Conservation (phyloP, 352 stramenopile species). For the Globisporangium spinosum region DNA sequence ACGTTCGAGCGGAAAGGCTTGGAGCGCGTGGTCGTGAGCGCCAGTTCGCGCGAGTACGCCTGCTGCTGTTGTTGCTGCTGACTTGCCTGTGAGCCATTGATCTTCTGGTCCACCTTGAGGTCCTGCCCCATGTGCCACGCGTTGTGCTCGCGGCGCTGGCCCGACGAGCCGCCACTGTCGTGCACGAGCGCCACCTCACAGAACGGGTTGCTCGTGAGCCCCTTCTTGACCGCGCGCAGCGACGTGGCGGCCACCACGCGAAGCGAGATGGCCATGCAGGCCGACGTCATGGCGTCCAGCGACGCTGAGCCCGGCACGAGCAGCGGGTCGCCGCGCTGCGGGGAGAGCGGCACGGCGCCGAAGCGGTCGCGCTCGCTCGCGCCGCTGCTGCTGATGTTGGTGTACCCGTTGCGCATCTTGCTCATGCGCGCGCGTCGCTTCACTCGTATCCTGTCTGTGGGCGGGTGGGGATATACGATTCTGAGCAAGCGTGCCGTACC, state of each 20-base stretch:
- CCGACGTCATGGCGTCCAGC: conserved; percentile 56
- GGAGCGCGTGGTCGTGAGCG: conserved; percentile 25
- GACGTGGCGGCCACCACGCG: conserved; percentile 52
- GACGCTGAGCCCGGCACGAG: conserved; percentile 49
- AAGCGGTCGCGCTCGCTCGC: conserved; percentile 26
- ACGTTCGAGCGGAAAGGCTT: conserved; percentile 56
- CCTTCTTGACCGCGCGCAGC: conserved; percentile 65
- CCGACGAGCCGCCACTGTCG: conserved; percentile 42
- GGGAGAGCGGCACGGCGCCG: conserved; percentile 52
- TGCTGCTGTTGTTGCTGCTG: conserved; percentile 14
- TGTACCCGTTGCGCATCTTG: conserved; percentile 17
- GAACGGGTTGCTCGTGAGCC: conserved; percentile 64
- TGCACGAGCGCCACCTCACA: conserved; percentile 70
- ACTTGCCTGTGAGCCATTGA: conserved; percentile 23
- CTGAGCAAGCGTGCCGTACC: neutral
- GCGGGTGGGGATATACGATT: neutral
- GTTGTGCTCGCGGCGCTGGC: conserved; percentile 21
- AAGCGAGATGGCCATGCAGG: conserved; percentile 53
- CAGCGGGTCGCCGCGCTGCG: conserved; percentile 51
- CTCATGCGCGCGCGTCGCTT: neutral
- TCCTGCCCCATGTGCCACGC: conserved; percentile 48
- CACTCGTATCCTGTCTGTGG: neutral
- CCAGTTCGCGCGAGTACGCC: conserved; percentile 12
- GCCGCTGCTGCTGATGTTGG: conserved; percentile 16
- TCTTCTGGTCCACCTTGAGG: conserved; percentile 30